phyloP scores from a whole-genome alignment of 495 filamentous ascomycete species.

The Neurospora tetraspora region DNA sequence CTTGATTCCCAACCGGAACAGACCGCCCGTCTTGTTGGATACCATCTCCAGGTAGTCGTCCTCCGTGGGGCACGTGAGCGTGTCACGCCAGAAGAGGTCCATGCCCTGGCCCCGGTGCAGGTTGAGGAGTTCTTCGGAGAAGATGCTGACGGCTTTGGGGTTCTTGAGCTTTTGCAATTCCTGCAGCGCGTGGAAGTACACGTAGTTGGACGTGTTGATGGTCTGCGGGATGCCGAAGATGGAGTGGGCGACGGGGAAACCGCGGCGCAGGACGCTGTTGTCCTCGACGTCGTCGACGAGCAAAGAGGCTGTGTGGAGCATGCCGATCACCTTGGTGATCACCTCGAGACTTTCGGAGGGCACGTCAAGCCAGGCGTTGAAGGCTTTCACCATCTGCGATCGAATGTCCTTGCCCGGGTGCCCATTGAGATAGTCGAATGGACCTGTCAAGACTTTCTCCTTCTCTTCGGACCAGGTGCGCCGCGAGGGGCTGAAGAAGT shows the following conservation, averaged over 20 bases:
- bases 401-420: slow-evolving; percentile 92
- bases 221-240: slow-evolving; percentile 96
- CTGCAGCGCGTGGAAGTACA: slow-evolving; percentile 85
- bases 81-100: slow-evolving; percentile 96
- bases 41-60: slow-evolving; percentile 99
- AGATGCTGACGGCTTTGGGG: slow-evolving; percentile 62
- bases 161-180: slow-evolving; percentile 71
- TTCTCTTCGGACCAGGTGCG: slow-evolving; percentile 58
- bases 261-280: slow-evolving; percentile 70
- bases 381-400: slow-evolving; percentile 73
- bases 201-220: slow-evolving; percentile 94
- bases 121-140: slow-evolving; percentile 82
- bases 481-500: slow-evolving; percentile 28
- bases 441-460: slow-evolving; percentile 70
- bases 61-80: slow-evolving; percentile 83
- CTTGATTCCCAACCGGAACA: slow-evolving; percentile 90
- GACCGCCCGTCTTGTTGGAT: slow-evolving; percentile 90
- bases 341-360: slow-evolving; percentile 65
- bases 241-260: slow-evolving; percentile 82
- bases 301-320: slow-evolving; percentile 89
- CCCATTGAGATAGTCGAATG: slow-evolving; percentile 77
- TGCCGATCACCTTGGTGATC: slow-evolving; percentile 80
- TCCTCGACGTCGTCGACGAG: slow-evolving; percentile 93
- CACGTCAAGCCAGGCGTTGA: slow-evolving; percentile 83
- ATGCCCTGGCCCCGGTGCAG: slow-evolving; percentile 94